Evolutionary conservation across 306 rosid genomes (phyloP).

Genomic region (Fagus sylvatica): DNA sequence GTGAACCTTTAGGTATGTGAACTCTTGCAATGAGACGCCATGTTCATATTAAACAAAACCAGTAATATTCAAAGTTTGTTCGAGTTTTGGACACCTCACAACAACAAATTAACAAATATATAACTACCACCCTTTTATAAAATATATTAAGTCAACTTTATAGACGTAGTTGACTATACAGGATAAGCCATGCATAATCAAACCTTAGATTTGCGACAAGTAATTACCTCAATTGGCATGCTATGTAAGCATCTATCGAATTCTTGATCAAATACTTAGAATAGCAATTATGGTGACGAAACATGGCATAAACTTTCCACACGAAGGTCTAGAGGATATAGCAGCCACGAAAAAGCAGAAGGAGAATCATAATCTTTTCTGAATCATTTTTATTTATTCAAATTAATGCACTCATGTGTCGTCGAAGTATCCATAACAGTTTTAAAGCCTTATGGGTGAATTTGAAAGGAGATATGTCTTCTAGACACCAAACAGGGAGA

Average conservation of each 20-base stretch:
- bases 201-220: conserved; percentile 37
- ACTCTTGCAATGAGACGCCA: neutral
- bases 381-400: neutral
- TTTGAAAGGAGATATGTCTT: neutral
- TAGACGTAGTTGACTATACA: conserved; percentile 22
- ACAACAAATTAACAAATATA: conserved; percentile 24
- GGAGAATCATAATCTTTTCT: neutral
- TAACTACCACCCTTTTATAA: neutral
- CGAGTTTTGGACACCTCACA: conserved; percentile 45
- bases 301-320: conserved; percentile 6
- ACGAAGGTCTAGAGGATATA: neutral
- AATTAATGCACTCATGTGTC: neutral
- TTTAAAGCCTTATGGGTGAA: neutral
- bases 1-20: neutral
- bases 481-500: conserved; percentile 8
- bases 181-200: conserved; percentile 23
- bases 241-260: conserved; percentile 8
- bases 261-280: neutral
- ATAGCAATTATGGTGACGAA: conserved; percentile 11
- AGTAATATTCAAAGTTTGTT: conserved; percentile 62
- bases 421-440: neutral
- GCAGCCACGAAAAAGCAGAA: neutral
- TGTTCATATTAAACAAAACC: conserved; percentile 8
- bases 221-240: conserved; percentile 33
- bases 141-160: conserved; percentile 23